phyloP scores from a whole-genome alignment of 2,329 filamentous ascomycete species.

The Apiospora aurea region DNA sequence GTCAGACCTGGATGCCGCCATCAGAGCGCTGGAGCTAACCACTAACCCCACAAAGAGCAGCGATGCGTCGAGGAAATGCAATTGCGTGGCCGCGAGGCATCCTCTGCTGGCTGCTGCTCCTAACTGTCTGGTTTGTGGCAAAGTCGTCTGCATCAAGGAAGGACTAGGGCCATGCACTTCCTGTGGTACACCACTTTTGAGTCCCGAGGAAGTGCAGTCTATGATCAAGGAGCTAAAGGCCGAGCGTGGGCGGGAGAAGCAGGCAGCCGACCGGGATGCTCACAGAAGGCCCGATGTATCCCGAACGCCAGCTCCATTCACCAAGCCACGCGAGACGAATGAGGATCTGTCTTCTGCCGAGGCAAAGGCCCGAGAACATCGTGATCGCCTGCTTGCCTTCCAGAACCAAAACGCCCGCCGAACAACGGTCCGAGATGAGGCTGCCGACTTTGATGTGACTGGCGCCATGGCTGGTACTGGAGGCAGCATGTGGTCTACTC shows the following conservation, averaged over 20 bases:
- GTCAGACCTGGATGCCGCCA: conserved; percentile 78
- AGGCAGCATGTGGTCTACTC: conserved; percentile 83
- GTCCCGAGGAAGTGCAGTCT: conserved; percentile 74
- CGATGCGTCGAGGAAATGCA: conserved; percentile 73
- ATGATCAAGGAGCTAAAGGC: conserved; percentile 86
- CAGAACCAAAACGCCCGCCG: conserved; percentile 86
- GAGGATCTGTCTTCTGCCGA: conserved; percentile 61
- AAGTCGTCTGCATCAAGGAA: conserved; percentile 94
- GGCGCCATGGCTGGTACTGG: conserved; percentile 50
- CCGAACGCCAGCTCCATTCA: conserved; percentile 66
- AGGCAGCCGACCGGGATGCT: conserved; percentile 78
- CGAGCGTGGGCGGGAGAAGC: conserved; percentile 86
- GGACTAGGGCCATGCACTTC: conserved; percentile 94
- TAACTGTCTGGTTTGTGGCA: conserved; percentile 91
- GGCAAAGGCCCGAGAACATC: conserved; percentile 75
- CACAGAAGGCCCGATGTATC: conserved; percentile 72
- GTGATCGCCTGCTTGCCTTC: conserved; percentile 81
- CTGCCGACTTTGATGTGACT: conserved; percentile 66
- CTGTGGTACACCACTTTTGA: conserved; percentile 79
- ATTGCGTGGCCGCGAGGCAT: conserved; percentile 87
- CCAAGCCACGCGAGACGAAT: conserved; percentile 50
- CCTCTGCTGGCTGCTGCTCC: conserved; percentile 89
- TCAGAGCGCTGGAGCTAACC: conserved; percentile 86
- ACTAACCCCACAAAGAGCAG: conserved; percentile 78
- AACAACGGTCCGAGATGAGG: conserved; percentile 88